These are phyloP conservation scores for Psidium friedrichsthalianum DNA, from an alignment of 345 rosid species.

Conservation along the genomic window DNA sequence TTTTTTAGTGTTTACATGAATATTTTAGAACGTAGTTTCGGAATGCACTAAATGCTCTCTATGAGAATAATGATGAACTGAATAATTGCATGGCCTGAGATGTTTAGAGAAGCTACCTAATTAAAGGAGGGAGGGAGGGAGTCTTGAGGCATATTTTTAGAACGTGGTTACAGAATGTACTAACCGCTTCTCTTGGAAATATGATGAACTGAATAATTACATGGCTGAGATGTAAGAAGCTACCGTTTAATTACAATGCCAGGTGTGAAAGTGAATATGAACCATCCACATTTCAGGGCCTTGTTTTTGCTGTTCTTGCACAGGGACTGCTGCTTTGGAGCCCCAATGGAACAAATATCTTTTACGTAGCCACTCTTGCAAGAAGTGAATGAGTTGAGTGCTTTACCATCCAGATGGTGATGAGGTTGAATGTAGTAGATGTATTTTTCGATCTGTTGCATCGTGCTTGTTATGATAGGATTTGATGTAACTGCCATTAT, in stretches of 20 bases:
- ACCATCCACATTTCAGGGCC: not conserved
- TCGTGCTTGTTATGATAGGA: not conserved
- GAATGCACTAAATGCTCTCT: not conserved
- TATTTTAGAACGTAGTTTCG: not conserved
- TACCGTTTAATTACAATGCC: not conserved
- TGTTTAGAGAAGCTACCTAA: not conserved
- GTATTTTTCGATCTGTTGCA: not conserved
- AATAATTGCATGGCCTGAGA: not conserved
- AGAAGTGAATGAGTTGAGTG: not conserved
- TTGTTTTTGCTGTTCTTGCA: not conserved
- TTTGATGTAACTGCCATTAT: not conserved
- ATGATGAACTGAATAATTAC: too few species aligned
- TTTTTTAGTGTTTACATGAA: not conserved
- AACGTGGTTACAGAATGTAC: not conserved
- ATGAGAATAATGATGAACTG: not conserved
- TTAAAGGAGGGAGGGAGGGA: not conserved
- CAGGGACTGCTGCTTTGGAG: not conserved
- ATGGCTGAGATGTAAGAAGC: too few species aligned
- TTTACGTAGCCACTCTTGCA: not conserved
- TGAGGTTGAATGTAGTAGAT: not conserved
- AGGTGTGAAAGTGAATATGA: not conserved
- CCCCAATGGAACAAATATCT: not conserved
- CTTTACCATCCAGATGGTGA: not conserved
- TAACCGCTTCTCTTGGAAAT: not conserved
- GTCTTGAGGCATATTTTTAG: not conserved